phyloP scores from a whole-genome alignment of 164 flowering plant genomes.

The Santalum album region DNA sequence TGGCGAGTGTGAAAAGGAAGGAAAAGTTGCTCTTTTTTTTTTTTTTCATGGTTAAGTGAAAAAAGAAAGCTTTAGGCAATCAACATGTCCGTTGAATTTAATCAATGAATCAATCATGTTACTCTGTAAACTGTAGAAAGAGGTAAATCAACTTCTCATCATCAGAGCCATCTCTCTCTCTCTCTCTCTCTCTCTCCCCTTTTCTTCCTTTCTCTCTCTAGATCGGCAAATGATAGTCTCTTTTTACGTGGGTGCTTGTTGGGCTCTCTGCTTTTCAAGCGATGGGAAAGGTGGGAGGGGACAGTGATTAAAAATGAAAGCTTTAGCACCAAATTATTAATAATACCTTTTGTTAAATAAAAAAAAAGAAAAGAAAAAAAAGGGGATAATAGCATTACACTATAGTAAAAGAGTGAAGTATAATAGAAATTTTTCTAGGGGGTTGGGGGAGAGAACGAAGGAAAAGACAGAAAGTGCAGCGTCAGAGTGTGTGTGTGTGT shows the following conservation, averaged over 20 bases:
- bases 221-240: background rate
- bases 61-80: background rate
- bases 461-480: background rate
- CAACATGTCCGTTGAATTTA: background rate
- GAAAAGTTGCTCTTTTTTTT: too few relatives aligned
- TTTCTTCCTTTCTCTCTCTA: background rate
- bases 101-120: background rate
- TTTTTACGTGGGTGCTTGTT: background rate
- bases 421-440: background rate
- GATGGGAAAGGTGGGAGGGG: background rate
- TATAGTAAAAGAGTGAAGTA: background rate
- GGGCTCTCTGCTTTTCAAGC: background rate
- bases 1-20: too few relatives aligned
- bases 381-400: background rate
- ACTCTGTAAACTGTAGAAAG: background rate
- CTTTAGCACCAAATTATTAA: background rate
- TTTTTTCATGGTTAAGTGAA: too few relatives aligned
- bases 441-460: background rate
- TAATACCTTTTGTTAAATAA: background rate
- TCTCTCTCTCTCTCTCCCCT: background rate
- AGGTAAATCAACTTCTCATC: background rate
- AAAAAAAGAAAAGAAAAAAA: background rate
- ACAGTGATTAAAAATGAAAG: background rate
- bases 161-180: background rate
- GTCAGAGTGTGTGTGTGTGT: background rate